Percentiles rank a stretch among this genome's conserved stretches.
These are phyloP conservation scores for Mycothermus thermophilus DNA, from an alignment of 495 filamentous ascomycete species.

Conservation along the genomic window DNA sequence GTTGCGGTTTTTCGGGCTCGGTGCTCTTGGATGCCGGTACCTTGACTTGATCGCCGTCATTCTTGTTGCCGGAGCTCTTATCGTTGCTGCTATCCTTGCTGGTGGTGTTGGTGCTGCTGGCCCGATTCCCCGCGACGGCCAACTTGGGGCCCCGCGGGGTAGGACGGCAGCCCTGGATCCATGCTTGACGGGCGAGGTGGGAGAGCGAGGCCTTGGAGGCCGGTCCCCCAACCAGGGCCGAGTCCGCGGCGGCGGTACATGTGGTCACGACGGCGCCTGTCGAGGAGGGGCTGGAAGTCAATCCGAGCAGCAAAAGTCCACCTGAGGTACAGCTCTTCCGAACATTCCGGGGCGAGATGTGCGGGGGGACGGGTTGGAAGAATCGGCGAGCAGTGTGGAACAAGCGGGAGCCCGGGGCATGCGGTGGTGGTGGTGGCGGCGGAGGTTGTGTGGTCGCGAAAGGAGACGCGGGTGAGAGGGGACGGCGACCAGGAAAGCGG, in stretches of 20 bases:
- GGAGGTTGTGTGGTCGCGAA: too few relatives aligned
- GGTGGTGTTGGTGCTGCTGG: constrained; percentile 25
- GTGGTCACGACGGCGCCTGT: constrained; percentile 26
- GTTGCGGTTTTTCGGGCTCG: constrained; percentile 4
- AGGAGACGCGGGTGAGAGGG: constrained; percentile 10
- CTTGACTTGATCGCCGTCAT: constrained; percentile 12
- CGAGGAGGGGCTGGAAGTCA: constrained; percentile 26
- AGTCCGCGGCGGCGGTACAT: constrained; percentile 28
- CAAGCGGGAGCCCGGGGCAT: constrained; percentile 8
- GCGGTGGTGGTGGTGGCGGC: too few relatives aligned
- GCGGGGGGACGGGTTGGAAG: constrained; percentile 7
- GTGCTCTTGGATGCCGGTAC: too few relatives aligned
- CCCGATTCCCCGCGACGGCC: constrained; percentile 12
- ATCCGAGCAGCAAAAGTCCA: constrained; percentile 25
- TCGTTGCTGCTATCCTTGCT: too few relatives aligned
- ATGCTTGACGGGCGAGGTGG: constrained; percentile 26
- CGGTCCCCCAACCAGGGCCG: constrained; percentile 19
- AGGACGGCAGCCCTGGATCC: too few relatives aligned
- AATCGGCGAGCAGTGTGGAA: constrained; percentile 13
- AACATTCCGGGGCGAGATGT: constrained; percentile 17
- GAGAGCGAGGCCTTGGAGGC: constrained; percentile 23
- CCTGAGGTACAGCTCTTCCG: constrained; percentile 31
- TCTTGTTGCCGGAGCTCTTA: too few relatives aligned
- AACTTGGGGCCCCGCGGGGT: too few relatives aligned
- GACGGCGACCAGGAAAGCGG: constrained; percentile 19